These are phyloP conservation scores for Leccinum olivaceopallidum DNA, from an alignment of 768 basidiomycete genomes.

Conservation along the genomic window DNA sequence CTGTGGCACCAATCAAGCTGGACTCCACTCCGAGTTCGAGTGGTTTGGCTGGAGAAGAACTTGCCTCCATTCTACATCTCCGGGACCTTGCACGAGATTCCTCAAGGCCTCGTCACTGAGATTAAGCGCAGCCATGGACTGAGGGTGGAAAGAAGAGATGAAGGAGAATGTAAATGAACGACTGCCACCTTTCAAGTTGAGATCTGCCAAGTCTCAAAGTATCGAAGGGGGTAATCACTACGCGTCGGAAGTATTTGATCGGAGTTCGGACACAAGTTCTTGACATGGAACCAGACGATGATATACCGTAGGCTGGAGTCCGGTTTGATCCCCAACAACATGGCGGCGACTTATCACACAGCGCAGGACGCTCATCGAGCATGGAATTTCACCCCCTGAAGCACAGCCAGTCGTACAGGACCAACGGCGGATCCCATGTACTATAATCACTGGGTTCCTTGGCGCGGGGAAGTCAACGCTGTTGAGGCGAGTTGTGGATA, in stretches of 20 bases:
- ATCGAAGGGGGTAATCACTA: conserved; percentile 10
- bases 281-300: conserved; percentile 54
- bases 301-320: conserved; percentile 51
- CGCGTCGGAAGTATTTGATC: conserved; percentile 22
- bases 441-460: conserved; percentile 93
- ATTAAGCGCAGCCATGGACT: conserved; percentile 22
- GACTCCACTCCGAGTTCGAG: not conserved
- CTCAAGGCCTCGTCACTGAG: conserved; percentile 45
- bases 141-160: conserved; percentile 1
- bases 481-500: conserved; percentile 52
- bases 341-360: conserved; percentile 10
- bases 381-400: conserved; percentile 1
- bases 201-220: not conserved
- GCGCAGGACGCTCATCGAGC: conserved; percentile 35
- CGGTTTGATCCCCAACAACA: conserved; percentile 8
- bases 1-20: conserved; percentile 4
- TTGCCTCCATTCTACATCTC: conserved; percentile 84
- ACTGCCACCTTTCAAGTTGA: not conserved
- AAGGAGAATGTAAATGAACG: conserved; percentile 1
- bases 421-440: conserved; percentile 69
- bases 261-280: conserved; percentile 28
- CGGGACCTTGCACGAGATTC: conserved; percentile 72
- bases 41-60: conserved; percentile 24
- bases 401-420: conserved; percentile 6
- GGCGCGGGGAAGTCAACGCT: conserved; percentile 95